Conservation (phyloP, 148 eudicot species). For the Persicaria tinctoria region DNA sequence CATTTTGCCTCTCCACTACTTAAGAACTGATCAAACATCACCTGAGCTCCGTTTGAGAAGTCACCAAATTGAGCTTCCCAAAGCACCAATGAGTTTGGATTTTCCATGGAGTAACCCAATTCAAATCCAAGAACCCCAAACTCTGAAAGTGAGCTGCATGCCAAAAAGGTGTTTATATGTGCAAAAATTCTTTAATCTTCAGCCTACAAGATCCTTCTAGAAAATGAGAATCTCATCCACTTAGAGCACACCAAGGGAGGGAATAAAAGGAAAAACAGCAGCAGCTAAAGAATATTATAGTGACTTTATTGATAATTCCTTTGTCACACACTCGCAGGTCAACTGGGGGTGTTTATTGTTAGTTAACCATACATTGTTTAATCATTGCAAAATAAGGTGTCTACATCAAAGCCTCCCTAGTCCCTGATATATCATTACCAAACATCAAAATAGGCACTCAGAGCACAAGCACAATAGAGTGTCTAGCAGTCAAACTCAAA, state of each 20-base stretch:
- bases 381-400: background rate
- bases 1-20: constrained; percentile 96
- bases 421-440: background rate
- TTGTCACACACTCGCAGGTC: background rate
- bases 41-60: constrained; percentile 92
- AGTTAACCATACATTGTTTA: background rate
- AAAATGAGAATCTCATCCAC: background rate
- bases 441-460: background rate
- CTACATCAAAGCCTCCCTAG: background rate
- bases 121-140: constrained; percentile 96
- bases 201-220: background rate
- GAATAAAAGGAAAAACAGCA: background rate
- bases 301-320: background rate
- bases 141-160: constrained; percentile 90
- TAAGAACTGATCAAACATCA: constrained; percentile 88
- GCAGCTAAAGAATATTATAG: background rate
- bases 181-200: background rate
- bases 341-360: background rate
- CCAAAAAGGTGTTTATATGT: background rate
- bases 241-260: background rate
- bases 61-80: constrained; percentile 99
- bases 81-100: constrained; percentile 84
- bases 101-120: constrained; percentile 96
- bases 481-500: background rate
- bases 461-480: background rate